Evolutionary conservation across 106 monocot species (phyloP).

Genomic region (Cymbidium sinense): DNA sequence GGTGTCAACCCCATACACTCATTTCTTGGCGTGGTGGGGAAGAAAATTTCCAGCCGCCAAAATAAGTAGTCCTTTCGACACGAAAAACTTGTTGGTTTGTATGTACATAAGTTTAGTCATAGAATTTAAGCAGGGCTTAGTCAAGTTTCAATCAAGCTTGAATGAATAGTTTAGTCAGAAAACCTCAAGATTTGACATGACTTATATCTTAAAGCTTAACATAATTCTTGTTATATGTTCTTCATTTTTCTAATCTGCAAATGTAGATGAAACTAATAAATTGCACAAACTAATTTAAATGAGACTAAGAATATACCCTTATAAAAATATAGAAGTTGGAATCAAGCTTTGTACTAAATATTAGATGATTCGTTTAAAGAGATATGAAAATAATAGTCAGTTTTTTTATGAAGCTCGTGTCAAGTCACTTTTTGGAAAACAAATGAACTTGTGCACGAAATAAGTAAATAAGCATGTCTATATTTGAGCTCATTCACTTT

Average conservation of each 20-base stretch:
- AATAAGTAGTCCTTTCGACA: no score
- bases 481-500: neutral
- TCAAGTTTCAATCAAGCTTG: neutral
- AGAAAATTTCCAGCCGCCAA: no score
- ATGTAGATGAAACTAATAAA: neutral
- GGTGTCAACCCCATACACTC: no score
- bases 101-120: no score
- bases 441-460: neutral
- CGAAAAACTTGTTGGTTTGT: no score
- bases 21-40: no score
- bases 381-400: no score
- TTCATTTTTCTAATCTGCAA: neutral
- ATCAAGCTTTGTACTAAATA: neutral
- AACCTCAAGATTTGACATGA: neutral
- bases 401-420: no score
- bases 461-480: no score
- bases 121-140: neutral
- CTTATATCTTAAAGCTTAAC: neutral
- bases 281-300: slow-evolving; percentile 1
- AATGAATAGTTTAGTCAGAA: neutral
- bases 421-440: no score
- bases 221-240: neutral
- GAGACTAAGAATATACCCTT: neutral
- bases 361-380: neutral
- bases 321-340: neutral